Base-by-base conservation (phyloP, 208 protist genomes). In the Acanthamoeba sp. region DNA sequence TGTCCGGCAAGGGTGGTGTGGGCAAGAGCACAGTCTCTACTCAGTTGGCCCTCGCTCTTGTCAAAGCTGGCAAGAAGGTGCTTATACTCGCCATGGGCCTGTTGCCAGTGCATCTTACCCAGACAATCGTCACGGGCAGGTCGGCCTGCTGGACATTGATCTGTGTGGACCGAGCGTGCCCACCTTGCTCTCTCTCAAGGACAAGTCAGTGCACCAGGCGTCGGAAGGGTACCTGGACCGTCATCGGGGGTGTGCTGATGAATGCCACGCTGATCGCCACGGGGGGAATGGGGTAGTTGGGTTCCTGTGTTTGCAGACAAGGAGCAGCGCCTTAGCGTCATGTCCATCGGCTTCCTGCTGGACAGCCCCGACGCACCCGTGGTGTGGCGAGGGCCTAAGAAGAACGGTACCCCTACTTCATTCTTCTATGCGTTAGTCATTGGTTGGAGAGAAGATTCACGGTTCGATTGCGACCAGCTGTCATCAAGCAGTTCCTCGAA, bases 91-190 rank as follows among this genome's bases (percentile, higher is more conserved):
- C 24, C 29, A 69, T 16, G n/a, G n/a, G n/a, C n/a, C n/a, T n/a
- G n/a, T n/a, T n/a, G n/a, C n/a, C n/a, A n/a, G n/a, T n/a, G n/a
- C n/a, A n/a, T n/a, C n/a, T 64, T 64, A 24, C 27, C 22, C 57
- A 24, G 57, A n/a, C n/a, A n/a, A n/a, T n/a, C n/a, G n/a, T n/a
- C n/a, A n/a, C n/a, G n/a, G 16, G 18, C 97, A 97, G 84, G 99
- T 99, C 12, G 99, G 99, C n/a, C 96, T 99, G 20, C 95, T 99
- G 14, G 99, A 99, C 95, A 91, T 99, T 18, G 99, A 99, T 96
- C 99, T 99, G 71, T 99, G 99, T 95, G 99, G 99, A 36, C 99
- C 99, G 29, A 97, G 95, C 36, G 95, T 99, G 40, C 98, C 99
- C 12, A 99, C 98, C 78, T 99, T 99, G 32, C 98, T 99, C 71